Percentiles rank a stretch among this genome's conserved stretches.
Conservation (phyloP, 2,329 filamentous ascomycete genomes). For the Exophiala alcalophila region DNA sequence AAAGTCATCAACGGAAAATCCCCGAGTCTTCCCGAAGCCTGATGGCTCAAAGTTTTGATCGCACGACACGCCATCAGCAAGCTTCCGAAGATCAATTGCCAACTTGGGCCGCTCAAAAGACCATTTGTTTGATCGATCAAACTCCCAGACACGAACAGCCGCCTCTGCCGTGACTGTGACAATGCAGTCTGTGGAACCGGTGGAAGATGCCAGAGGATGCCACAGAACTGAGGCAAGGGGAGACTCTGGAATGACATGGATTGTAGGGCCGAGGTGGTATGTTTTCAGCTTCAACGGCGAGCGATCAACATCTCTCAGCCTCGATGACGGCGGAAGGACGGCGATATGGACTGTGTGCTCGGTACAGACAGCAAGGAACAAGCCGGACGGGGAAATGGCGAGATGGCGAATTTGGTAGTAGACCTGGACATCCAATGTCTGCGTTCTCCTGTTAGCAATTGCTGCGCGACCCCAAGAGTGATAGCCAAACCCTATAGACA, state of each 20-base stretch:
- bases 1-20: conserved; percentile 82
- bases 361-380: conserved; percentile 77
- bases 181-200: conserved; percentile 66
- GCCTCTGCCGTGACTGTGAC: conserved; percentile 88
- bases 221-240: conserved; percentile 78
- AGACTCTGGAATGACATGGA: conserved; percentile 81
- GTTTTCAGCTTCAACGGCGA: conserved; percentile 75
- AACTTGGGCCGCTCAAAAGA: conserved; percentile 82
- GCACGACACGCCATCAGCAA: conserved; percentile 76
- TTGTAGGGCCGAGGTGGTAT: conserved; percentile 87
- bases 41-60: conserved; percentile 82
- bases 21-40: conserved; percentile 68
- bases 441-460: conserved; percentile 27
- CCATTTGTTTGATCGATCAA: conserved; percentile 78
- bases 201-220: conserved; percentile 79
- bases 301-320: conserved; percentile 67
- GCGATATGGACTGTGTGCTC: conserved; percentile 85
- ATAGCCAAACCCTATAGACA: conserved; percentile 47
- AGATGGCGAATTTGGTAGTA: conserved; percentile 82
- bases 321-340: conserved; percentile 74
- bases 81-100: conserved; percentile 81
- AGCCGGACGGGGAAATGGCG: conserved; percentile 74
- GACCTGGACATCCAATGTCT: conserved; percentile 69
- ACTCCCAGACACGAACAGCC: conserved; percentile 84
- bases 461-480: conserved; percentile 3